Base-by-base conservation (phyloP, 1,139 yeast genomes). In the Candida dubliniensis region DNA sequence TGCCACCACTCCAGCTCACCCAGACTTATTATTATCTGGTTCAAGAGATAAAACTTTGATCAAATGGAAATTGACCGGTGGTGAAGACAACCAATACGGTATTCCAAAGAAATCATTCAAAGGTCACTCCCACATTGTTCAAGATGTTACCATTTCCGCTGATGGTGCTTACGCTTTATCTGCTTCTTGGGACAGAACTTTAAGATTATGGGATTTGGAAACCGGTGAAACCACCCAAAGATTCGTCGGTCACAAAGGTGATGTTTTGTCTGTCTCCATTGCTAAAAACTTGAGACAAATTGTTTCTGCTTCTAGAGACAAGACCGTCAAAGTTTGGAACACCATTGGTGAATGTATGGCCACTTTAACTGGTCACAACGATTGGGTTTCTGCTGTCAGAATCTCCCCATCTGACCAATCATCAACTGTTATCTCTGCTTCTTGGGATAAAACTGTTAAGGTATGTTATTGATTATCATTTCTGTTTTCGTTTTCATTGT, bases 301-400 rank as follows among this genome's bases (percentile, higher is more conserved):
- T 69, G 96, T 91, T 60, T 91, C 99, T 74, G 96, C 96, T 76
- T 91, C 98, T 63, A 91, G 99, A 79, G 99, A 93, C 78, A 88
- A 89, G 84, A 87, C 98, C 76, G 91, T 93, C 77, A 91, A 89
- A 84, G 91, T 93, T 78, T 93, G 99, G 99, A 91, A 95, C 87
- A 89, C 96, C 79, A 81, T 90, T 69, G 99, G 99, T 82, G 90
- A 88, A 74, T 90, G 96, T 84, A 85, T 88, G 83, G 85, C 87
- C 79, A 89, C 97, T 67, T 85, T 91, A 77, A 73, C 80, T 63
- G 95, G 96, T 64, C 99, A 93, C 95, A 70, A 82, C 71, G 99
- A 93, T 89, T 93, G 99, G 99, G 97, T 91, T 66, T 88, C 97
- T 57, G 83, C 96, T 64, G 99, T 91, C 66, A 88, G 96, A 84